These are phyloP conservation scores for Trametes gibbosa DNA, from an alignment of 768 basidiomycete species.

Conservation along the genomic window DNA sequence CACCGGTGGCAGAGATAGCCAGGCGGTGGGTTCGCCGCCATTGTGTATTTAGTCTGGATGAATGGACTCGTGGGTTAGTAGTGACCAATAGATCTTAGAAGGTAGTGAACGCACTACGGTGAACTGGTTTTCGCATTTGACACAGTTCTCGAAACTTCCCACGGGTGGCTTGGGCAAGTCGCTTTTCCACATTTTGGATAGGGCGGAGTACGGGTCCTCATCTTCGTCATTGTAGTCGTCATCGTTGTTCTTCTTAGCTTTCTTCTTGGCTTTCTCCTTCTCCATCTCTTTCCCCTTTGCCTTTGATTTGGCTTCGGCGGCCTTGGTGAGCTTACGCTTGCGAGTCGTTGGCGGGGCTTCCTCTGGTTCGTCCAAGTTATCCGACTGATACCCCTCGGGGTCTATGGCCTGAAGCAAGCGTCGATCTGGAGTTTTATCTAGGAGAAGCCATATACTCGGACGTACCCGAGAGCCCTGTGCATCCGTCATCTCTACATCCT, in stretches of 20 bases:
- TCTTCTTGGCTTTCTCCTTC: slow-evolving; percentile 40
- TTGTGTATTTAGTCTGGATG: slow-evolving; percentile 79
- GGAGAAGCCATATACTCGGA: background rate
- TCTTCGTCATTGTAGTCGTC: slow-evolving; percentile 45
- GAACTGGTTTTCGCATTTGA: slow-evolving; percentile 78
- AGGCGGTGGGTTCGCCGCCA: slow-evolving; percentile 63
- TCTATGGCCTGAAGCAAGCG: slow-evolving; percentile 8
- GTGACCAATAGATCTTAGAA: background rate
- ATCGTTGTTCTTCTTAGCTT: slow-evolving; percentile 43
- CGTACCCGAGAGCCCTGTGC: slow-evolving; percentile 5
- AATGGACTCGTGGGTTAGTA: background rate
- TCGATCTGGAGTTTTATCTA: background rate
- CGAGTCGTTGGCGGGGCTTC: slow-evolving; percentile 43
- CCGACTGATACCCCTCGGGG: slow-evolving; percentile 58
- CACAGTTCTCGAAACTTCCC: slow-evolving; percentile 81
- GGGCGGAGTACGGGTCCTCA: slow-evolving; percentile 66
- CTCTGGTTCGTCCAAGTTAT: slow-evolving; percentile 64
- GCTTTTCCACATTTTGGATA: slow-evolving; percentile 47
- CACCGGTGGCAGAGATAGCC: slow-evolving; percentile 87
- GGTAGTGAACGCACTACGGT: slow-evolving; percentile 64
- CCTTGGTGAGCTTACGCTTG: slow-evolving; percentile 56
- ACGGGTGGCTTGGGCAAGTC: slow-evolving; percentile 54
- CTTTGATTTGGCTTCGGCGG: slow-evolving; percentile 38
- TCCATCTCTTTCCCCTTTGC: slow-evolving; percentile 41
- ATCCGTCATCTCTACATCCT: slow-evolving; percentile 17